A percentile compares a stretch with the other conserved stretches of the same genome.
phyloP scores from a whole-genome alignment of 2,329 filamentous ascomycete species.

The Stachybotrys elegans region DNA sequence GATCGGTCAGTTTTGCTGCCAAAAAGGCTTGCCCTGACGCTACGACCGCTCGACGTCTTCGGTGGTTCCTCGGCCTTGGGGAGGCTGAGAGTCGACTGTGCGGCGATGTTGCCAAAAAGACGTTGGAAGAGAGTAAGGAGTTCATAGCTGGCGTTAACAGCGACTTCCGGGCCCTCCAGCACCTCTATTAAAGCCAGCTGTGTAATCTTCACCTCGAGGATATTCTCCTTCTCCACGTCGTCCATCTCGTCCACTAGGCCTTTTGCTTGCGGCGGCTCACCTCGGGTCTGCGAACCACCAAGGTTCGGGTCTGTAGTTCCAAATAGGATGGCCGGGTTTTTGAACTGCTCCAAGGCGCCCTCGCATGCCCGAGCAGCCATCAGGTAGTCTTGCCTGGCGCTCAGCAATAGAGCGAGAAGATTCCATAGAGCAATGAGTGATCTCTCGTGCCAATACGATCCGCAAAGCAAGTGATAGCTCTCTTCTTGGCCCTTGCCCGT shows the following conservation, averaged over 20 bases:
- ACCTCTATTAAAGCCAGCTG: conserved; percentile 81
- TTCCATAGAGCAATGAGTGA: conserved; percentile 82
- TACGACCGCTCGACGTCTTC: conserved; percentile 68
- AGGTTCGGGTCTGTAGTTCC: conserved; percentile 53
- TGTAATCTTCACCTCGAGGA: conserved; percentile 95
- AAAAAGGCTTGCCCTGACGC: conserved; percentile 72
- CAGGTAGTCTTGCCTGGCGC: conserved; percentile 77
- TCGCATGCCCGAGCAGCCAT: conserved; percentile 81
- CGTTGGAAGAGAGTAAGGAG: conserved; percentile 75
- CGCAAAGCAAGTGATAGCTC: conserved; percentile 37
- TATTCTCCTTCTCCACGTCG: conserved; percentile 74
- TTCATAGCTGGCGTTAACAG: conserved; percentile 84
- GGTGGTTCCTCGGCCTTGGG: conserved; percentile 50
- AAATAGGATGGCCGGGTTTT: conserved; percentile 64
- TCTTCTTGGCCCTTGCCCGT: conserved; percentile 45
- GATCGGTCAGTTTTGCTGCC: conserved; percentile 49
- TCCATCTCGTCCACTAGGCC: conserved; percentile 76
- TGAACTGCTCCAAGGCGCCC: conserved; percentile 86
- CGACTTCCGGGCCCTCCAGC: conserved; percentile 74
- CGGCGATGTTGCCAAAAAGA: conserved; percentile 61
- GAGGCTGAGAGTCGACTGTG: conserved; percentile 38
- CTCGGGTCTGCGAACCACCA: conserved; percentile 57
- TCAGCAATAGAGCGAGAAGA: conserved; percentile 78
- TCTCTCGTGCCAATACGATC: conserved; percentile 57
- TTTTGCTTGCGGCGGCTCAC: conserved; percentile 19